phyloP scores from a whole-genome alignment of 2,329 filamentous ascomycete species.

The Neospermospora avenae region DNA sequence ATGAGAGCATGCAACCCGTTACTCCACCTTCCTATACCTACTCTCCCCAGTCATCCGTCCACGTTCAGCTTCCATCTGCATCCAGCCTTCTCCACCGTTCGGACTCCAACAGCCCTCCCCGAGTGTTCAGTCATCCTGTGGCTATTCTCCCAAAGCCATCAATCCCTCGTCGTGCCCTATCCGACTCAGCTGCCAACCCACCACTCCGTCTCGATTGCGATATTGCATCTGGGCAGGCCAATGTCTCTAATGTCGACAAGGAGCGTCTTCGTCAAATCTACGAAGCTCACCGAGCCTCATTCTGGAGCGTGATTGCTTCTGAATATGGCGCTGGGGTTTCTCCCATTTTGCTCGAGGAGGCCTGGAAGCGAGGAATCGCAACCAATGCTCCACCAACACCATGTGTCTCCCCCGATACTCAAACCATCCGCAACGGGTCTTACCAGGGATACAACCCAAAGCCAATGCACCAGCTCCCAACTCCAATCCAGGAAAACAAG shows the following conservation, averaged over 20 bases:
- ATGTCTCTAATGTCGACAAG: slow-evolving; percentile 46
- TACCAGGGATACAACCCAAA: slow-evolving; percentile 36
- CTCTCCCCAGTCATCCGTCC: slow-evolving; percentile 34
- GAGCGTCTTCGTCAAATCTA: slow-evolving; percentile 68
- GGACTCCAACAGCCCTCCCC: slow-evolving; percentile 48
- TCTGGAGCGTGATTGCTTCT: slow-evolving; percentile 69
- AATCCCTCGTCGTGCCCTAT: slow-evolving; percentile 43
- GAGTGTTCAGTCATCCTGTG: slow-evolving; percentile 45
- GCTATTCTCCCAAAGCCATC: slow-evolving; percentile 65
- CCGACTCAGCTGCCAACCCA: slow-evolving; percentile 39
- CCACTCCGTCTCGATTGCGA: slow-evolving; percentile 58
- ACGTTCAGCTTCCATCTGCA: slow-evolving; percentile 42
- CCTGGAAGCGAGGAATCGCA: slow-evolving; percentile 49
- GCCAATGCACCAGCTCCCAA: slow-evolving; percentile 49
- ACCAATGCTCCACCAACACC: slow-evolving; percentile 36
- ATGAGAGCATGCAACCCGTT: slow-evolving; percentile 36
- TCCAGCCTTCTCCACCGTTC: slow-evolving; percentile 48
- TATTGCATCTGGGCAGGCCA: slow-evolving; percentile 42
- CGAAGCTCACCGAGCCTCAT: slow-evolving; percentile 63
- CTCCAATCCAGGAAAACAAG: slow-evolving; percentile 44
- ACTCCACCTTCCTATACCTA: slow-evolving; percentile 39
- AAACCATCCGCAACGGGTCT: slow-evolving; percentile 16
- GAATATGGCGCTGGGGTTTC: slow-evolving; percentile 66
- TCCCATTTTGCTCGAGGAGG: slow-evolving; percentile 63
- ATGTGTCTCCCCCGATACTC: slow-evolving; percentile 33